These are phyloP conservation scores for Angomonas deanei DNA, from an alignment of 208 protist genomes.

Conservation along the genomic window DNA sequence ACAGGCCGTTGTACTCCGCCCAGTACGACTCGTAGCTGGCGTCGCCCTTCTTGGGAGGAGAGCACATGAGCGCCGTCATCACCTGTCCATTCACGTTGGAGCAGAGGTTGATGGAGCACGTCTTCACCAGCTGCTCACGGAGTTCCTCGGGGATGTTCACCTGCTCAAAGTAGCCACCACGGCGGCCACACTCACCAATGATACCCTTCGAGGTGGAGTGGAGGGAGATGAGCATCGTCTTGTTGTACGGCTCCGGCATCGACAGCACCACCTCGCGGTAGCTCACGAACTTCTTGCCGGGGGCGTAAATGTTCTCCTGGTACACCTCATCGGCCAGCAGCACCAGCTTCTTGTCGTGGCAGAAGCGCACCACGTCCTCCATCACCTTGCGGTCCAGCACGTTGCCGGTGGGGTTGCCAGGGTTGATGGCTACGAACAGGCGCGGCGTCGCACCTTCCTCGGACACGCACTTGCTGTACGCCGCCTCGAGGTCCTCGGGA, in stretches of 20 bases:
- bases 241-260: constrained; percentile 64
- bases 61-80: constrained; percentile 94
- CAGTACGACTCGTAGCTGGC: constrained; percentile 85
- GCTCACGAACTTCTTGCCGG: constrained; percentile 90
- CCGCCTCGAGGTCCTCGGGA: constrained; percentile 33
- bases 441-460: constrained; percentile 78
- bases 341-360: constrained; percentile 71
- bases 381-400: constrained; percentile 78
- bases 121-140: constrained; percentile 92
- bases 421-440: constrained; percentile 98
- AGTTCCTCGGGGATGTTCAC: constrained; percentile 63
- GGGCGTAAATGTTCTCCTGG: constrained; percentile 97
- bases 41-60: constrained; percentile 90
- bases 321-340: constrained; percentile 99
- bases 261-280: constrained; percentile 65
- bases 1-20: constrained; percentile 81
- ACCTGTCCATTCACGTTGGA: constrained; percentile 96
- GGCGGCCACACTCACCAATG: constrained; percentile 96
- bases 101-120: constrained; percentile 95
- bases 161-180: constrained; percentile 97
- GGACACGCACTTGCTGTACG: constrained; percentile 45
- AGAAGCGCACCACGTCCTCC: constrained; percentile 71
- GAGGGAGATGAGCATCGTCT: constrained; percentile 84
- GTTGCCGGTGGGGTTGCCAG: constrained; percentile 98
- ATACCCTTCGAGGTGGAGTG: constrained; percentile 99